These are phyloP conservation scores for Capsella bursapastoris DNA, from an alignment of 345 rosid genomes.

Conservation along the genomic window DNA sequence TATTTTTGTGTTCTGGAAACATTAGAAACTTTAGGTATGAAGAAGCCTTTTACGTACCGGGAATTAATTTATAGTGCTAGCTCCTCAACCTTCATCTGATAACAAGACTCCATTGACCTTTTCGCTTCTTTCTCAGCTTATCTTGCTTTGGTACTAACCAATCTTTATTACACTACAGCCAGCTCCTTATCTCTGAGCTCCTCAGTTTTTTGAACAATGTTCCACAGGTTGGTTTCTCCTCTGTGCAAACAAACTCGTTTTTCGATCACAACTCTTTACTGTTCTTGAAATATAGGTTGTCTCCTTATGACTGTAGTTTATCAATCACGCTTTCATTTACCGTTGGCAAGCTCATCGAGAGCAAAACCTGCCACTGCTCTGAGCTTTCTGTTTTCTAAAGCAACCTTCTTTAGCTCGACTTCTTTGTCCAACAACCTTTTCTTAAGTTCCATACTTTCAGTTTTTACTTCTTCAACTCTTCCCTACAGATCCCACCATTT, in stretches of 20 bases:
- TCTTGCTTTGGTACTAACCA: slow-evolving; percentile 10
- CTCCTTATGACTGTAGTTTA: neutral
- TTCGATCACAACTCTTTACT: slow-evolving; percentile 19
- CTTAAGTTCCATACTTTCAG: slow-evolving; percentile 65
- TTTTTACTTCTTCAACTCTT: slow-evolving; percentile 59
- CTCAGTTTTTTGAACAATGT: slow-evolving; percentile 46
- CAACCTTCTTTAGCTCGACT: too few species aligned
- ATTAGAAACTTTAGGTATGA: neutral
- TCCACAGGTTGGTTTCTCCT: slow-evolving; percentile 75
- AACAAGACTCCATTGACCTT: neutral
- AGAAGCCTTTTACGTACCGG: neutral
- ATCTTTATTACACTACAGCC: slow-evolving; percentile 22
- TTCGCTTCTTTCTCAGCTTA: neutral
- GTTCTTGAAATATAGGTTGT: slow-evolving; percentile 11
- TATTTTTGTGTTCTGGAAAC: neutral
- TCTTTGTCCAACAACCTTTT: slow-evolving; percentile 44
- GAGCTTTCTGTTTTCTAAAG: too few species aligned
- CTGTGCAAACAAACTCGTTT: slow-evolving; percentile 58
- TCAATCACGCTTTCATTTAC: neutral
- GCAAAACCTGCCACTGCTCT: too few species aligned
- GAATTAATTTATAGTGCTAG: neutral
- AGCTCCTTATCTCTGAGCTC: slow-evolving; percentile 21
- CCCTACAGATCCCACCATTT: slow-evolving; percentile 66
- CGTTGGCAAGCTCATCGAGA: slow-evolving; percentile 34
- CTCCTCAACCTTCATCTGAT: neutral